Evolutionary conservation across 1,139 yeast species (phyloP), one percentile per base, ranked within the genome.

Genomic region (Citeromyces siamensis): DNA sequence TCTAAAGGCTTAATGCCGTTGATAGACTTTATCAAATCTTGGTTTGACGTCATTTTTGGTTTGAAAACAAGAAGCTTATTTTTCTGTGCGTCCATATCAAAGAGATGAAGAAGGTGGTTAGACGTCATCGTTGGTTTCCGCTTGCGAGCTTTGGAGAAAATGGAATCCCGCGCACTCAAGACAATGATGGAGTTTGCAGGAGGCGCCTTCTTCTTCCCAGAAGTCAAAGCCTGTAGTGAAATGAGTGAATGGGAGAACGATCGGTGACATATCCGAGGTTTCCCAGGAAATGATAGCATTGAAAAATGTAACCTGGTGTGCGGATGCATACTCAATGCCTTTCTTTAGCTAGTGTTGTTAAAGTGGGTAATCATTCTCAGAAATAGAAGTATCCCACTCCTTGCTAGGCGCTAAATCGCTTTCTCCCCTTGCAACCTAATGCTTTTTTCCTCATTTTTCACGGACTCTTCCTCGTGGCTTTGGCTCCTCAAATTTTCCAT

Each of bases 61-160:
- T 52, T 49, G 43, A 59, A 60, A 5, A 51, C 53, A 47, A 61
- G 45, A 21, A 60, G 43, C 37, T 50, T 49, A 41, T 55, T 51
- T 19, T 57, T 40, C 33, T 49, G 48, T 27, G 52, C 39, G 36
- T 53, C 54, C 33, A 51, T 45, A 35, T 53, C 53, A 13, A 50
- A 34, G 34, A 40, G 33, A 12, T n/a, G 14, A 6, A 26, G 16
- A 5, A 26, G 8, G 16, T 26, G 31, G 31, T 17, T 26, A 3
- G 31, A 26, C 31, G 45, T 41, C 28, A 44, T 32, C 7, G 17
- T 32, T 12, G 35, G 35, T 12, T 29, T 27, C 17, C 16, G 29
- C 13, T 19, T 21, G n/a, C 13, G 19, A 20, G 22, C 23, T 14
- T 16, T 32, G 10, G 35, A 32, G 14, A 32, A 32, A 13, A 26